Evolutionary conservation across 306 rosid genomes (phyloP), one percentile per base, ranked within the genome.

Genomic region (Citrullus colocynthis): DNA sequence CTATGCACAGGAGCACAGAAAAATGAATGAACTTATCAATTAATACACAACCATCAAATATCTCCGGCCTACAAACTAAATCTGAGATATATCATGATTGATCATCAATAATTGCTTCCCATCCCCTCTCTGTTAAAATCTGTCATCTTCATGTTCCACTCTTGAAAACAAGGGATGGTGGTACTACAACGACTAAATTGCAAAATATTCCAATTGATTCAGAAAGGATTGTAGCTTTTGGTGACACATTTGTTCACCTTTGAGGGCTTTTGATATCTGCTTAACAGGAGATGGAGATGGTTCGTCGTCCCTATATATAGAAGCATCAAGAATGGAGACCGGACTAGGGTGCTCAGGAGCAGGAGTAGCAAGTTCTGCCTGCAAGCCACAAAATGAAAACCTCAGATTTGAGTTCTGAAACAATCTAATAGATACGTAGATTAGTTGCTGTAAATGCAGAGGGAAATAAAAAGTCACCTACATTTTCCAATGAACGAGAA

Each of bases 301-400:
- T 20, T 44, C 86, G 42, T 90, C 90, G 45, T 91, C 93, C 81
- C 89, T 82, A 61, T 90, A 91, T 52, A 83, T 84, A 5, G 87
- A 83, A 73, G 74, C 80, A 84, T 94, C 97, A 20, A 94, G 98
- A 77, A 91, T 93, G 8, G 98, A 91, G 61, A 88, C 83, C 18
- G 97, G 96, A 84, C 98, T 91, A 13, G 95, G 91, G 85, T 91
- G 94, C 78, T 91, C 98, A 0, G 86, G 94, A 39, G 83, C 83
- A 76, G 71, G 71, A 12, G 85, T 81, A 69, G 88, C 88, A 41
- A 90, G 89, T 72, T 90, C 97, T 13, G 85, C 86, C 75, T 77
- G 76, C 74, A 83, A 78, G 64, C 80, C 91, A 73, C 82, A 85
- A 71, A 92, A 66, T 89, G 85, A 78, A 85, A 84, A 83, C 76